Evolutionary conservation across 441 rosid genomes (phyloP).

Genomic region (Erysimum pusillum): DNA sequence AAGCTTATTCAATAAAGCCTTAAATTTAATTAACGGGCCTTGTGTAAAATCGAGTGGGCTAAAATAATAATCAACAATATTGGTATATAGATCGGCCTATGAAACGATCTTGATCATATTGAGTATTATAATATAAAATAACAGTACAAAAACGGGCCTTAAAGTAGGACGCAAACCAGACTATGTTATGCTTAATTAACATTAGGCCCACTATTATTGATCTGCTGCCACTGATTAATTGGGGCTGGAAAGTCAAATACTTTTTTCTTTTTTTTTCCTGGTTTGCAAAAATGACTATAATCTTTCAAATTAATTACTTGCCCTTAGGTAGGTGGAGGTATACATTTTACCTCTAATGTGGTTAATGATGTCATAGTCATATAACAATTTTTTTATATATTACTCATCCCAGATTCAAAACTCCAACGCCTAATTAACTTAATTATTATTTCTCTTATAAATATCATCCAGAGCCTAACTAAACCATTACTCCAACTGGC

Average conservation of each 20-base stretch:
- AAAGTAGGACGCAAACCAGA: not conserved
- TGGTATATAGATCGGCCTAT: no score
- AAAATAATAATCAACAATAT: no score
- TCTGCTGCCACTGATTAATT: not conserved
- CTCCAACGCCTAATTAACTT: not conserved
- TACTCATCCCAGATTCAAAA: not conserved
- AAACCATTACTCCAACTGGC: conserved; percentile 34
- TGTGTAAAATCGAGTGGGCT: not conserved
- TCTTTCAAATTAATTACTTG: not conserved
- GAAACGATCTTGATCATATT: not conserved
- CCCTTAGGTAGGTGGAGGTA: not conserved
- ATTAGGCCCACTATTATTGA: not conserved
- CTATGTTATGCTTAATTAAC: not conserved
- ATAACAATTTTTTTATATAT: not conserved
- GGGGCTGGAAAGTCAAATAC: not conserved
- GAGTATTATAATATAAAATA: not conserved
- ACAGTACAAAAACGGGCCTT: conserved; percentile 1
- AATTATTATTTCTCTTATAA: not conserved
- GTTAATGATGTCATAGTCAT: not conserved
- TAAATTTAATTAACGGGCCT: conserved; percentile 1
- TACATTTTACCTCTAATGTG: not conserved
- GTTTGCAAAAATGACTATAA: not conserved
- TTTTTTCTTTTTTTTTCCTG: not conserved
- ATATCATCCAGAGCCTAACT: not conserved
- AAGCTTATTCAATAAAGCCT: not conserved